These are phyloP conservation scores for Fomitopsis serialis DNA, from an alignment of 768 basidiomycete genomes.

Conservation along the genomic window DNA sequence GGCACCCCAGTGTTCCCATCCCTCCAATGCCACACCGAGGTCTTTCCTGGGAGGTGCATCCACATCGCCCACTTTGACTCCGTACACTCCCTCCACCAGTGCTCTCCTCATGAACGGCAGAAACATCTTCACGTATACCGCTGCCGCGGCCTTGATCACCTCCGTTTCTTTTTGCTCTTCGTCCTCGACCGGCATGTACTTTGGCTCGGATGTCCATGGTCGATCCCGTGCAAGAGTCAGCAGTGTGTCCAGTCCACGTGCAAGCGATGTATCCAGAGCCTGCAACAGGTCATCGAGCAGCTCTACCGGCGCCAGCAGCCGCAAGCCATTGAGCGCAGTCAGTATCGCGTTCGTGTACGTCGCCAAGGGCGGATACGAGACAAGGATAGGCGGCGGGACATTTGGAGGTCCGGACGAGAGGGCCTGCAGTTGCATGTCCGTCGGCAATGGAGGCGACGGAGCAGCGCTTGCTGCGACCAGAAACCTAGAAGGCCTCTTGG, in stretches of 20 bases:
- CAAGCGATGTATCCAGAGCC: constrained; percentile 49
- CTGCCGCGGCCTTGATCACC: constrained; percentile 42
- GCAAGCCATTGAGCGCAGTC: constrained; percentile 70
- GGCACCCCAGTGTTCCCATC: not conserved
- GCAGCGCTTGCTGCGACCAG: constrained; percentile 4
- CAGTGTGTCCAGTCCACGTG: constrained; percentile 38
- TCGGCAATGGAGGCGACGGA: constrained; percentile 12
- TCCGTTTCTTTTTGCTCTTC: constrained; percentile 27
- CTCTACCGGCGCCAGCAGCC: constrained; percentile 69
- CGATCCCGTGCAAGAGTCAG: constrained; percentile 34
- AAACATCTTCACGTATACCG: constrained; percentile 55
- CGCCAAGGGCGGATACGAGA: constrained; percentile 74
- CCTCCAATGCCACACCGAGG: not conserved
- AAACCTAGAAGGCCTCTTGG: constrained; percentile 13
- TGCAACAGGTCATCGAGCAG: constrained; percentile 45
- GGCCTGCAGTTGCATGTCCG: constrained; percentile 9
- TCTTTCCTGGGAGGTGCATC: not conserved
- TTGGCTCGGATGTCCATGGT: constrained; percentile 16
- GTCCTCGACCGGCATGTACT: constrained; percentile 25
- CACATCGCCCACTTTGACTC: constrained; percentile 17
- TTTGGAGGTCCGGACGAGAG: constrained; percentile 33
- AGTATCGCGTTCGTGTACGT: constrained; percentile 65
- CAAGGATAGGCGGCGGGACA: constrained; percentile 65
- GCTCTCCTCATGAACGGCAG: constrained; percentile 70
- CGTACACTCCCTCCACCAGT: constrained; percentile 72